phyloP scores from a whole-genome alignment of 2,329 filamentous ascomycete genomes.

The Epichloe festucae region DNA sequence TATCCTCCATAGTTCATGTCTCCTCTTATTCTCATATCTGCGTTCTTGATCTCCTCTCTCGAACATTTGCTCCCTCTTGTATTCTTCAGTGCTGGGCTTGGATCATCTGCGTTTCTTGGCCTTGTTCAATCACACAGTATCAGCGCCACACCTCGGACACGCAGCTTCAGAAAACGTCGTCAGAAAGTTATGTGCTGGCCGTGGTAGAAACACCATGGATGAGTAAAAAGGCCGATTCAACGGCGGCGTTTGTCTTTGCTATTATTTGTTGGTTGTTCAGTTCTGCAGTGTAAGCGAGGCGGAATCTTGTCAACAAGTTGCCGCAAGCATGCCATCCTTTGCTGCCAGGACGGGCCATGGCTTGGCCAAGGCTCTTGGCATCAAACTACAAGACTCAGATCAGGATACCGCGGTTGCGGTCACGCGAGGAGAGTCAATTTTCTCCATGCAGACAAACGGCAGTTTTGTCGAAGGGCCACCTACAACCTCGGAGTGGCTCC shows the following conservation, averaged over 20 bases:
- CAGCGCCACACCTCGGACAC: neutral
- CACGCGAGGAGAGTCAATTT: conserved; percentile 65
- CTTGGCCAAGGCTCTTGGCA: conserved; percentile 68
- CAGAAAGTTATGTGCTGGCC: neutral
- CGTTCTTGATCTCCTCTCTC: neutral
- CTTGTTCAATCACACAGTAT: neutral
- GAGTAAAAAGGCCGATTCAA: neutral
- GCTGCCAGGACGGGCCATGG: conserved; percentile 52
- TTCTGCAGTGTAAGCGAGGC: neutral
- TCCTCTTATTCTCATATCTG: neutral
- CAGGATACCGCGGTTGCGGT: conserved; percentile 42
- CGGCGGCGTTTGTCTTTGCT: neutral
- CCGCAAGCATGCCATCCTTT: conserved; percentile 21
- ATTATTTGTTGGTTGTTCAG: neutral
- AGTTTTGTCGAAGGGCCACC: conserved; percentile 77
- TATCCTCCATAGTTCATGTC: neutral
- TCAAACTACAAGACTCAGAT: conserved; percentile 55
- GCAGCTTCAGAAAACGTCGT: neutral
- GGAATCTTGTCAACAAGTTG: neutral
- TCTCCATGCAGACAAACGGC: conserved; percentile 60
- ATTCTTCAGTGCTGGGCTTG: neutral
- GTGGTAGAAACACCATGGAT: neutral
- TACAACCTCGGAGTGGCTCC: conserved; percentile 59
- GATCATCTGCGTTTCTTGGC: neutral
- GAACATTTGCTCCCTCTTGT: neutral